phyloP scores from a whole-genome alignment of 768 basidiomycete genomes.

The Russula ochroleuca region DNA sequence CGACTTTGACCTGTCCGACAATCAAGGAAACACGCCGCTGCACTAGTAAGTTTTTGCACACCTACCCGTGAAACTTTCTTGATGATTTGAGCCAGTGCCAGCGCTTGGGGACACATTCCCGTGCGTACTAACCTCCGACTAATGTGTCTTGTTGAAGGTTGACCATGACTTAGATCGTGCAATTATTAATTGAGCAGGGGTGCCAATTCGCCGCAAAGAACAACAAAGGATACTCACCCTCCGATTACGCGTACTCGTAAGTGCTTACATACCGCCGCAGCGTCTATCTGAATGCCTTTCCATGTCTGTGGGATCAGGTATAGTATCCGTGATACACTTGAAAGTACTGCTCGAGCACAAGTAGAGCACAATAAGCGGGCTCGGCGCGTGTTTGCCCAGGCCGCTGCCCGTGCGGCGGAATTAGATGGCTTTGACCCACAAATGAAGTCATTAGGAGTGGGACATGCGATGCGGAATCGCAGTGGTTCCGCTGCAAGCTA shows the following conservation, averaged over 20 bases:
- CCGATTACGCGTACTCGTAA: constrained; percentile 89
- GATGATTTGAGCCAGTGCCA: constrained; percentile 52
- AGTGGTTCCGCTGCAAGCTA: constrained; percentile 28
- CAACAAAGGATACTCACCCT: constrained; percentile 86
- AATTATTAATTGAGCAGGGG: constrained; percentile 82
- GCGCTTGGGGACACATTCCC: constrained; percentile 80
- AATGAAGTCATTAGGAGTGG: constrained; percentile 46
- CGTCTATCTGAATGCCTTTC: constrained; percentile 16
- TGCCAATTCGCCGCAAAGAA: constrained; percentile 81
- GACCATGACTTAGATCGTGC: constrained; percentile 55
- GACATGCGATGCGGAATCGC: constrained; percentile 32
- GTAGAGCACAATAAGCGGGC: constrained; percentile 77
- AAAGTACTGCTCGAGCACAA: constrained; percentile 74
- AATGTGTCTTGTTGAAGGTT: constrained; percentile 26
- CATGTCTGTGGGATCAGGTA: constrained; percentile 42
- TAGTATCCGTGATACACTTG: constrained; percentile 69
- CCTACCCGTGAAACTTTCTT: constrained; percentile 3
- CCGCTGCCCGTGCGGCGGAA: constrained; percentile 62
- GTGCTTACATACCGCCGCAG: constrained; percentile 32
- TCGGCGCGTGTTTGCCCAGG: constrained; percentile 69
- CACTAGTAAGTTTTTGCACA: constrained; percentile 67
- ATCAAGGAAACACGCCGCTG: constrained; percentile 86
- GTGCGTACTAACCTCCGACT: constrained; percentile 41
- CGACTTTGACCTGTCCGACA: constrained; percentile 84
- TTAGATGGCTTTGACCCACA: constrained; percentile 44